Base-by-base conservation (phyloP, 768 basidiomycete species). In the Trametes cinnabarina region DNA sequence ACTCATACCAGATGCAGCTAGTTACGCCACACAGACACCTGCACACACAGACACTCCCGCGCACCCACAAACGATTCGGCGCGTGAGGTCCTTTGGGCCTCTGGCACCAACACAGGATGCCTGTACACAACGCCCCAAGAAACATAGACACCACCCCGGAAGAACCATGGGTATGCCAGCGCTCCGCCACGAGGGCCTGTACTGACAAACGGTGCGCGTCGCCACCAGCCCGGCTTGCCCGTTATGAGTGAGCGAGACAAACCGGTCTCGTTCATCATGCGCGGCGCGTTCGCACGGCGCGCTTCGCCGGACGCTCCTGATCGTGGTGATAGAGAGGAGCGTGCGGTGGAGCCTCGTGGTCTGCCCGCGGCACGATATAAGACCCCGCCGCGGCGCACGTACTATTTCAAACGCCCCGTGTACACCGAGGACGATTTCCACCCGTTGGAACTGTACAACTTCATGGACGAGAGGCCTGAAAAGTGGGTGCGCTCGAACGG, bases 211-310 rank as follows among this genome's bases (percentile, higher is more conserved):
- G 30, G 5, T 41, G 11, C 32, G n/a, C 22, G 25, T 39, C 14
- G 30, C 28, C 48, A 15, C 14, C 59, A 61, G 59, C 49, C 55
- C 26, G 63, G 52, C 25, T 41, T 55, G 34, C 53, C 63, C 37
- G 50, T 64, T 34, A 61, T 61, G 60, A 46, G 23, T 7, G 49
- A 47, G 17, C 12, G 57, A 10, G 60, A 52, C 49, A 48, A 47
- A 41, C 63, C 63, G 14, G 20, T 61, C 19, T 64, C 63, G 17
- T 64, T 64, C 39, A n/a, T 61, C 10, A 39, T 53, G 19, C 55
- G 55, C 40, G 52, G 63, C 4, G 32, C 54, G 14, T 34, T 61
- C 20, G 37, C 46, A 4, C 51, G 51, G 32, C 51, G 46, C 30
- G 41, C 59, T 1, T 28, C 54, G 26, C 43, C 43, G 9, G 23